Conservation (phyloP, 768 basidiomycete species). For the Coprinopsis strossmayeri region DNA sequence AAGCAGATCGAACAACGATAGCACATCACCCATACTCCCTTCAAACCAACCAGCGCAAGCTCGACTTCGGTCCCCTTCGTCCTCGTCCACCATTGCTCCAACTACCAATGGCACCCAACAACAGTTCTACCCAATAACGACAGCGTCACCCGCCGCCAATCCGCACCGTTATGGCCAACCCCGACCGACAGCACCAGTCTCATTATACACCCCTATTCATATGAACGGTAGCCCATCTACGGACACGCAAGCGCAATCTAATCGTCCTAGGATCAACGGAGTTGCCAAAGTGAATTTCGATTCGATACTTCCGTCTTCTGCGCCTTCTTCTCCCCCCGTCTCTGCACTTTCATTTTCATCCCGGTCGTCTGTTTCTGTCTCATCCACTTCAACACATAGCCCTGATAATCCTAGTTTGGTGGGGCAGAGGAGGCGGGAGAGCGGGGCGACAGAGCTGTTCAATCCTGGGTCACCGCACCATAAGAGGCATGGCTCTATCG, state of each 20-base stretch:
- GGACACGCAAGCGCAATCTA: constrained; percentile 15
- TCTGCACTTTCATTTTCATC: constrained; percentile 76
- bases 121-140: constrained; percentile 52
- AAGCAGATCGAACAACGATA: constrained; percentile 27
- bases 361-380: constrained; percentile 56
- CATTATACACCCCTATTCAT: background rate
- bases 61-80: constrained; percentile 34
- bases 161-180: constrained; percentile 44
- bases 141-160: constrained; percentile 47
- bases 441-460: background rate
- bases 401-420: too few species aligned
- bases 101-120: constrained; percentile 22
- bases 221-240: constrained; percentile 14
- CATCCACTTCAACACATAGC: constrained; percentile 47
- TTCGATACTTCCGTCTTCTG: constrained; percentile 52
- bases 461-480: background rate
- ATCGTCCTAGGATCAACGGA: constrained; percentile 13
- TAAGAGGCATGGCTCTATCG: background rate
- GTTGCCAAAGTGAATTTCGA: constrained; percentile 45
- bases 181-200: constrained; percentile 26
- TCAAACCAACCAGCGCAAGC: constrained; percentile 16
- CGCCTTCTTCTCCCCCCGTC: constrained; percentile 63
- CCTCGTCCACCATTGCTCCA: constrained; percentile 29
- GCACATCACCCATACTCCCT: constrained; percentile 15
- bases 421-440: background rate